A percentile compares a stretch with the other conserved stretches of the same genome.
phyloP scores from a whole-genome alignment of 129 eudicot species.

The Calendula officinalis region DNA sequence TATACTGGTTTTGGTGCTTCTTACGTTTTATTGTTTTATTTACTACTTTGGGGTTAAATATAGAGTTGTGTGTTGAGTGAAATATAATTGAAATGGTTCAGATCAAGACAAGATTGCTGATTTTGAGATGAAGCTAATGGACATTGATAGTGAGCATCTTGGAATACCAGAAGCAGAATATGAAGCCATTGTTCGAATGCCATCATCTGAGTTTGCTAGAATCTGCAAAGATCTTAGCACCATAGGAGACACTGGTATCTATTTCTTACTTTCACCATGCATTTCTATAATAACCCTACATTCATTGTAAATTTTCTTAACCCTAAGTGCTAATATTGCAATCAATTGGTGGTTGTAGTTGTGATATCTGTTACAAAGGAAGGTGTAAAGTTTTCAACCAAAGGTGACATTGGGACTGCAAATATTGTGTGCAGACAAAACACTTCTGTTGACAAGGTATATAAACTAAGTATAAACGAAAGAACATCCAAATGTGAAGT shows the following conservation, averaged over 20 bases:
- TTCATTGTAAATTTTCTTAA: background rate
- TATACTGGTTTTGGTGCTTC: background rate
- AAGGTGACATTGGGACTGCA: constrained; percentile 70
- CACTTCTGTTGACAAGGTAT: constrained; percentile 55
- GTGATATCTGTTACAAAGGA: constrained; percentile 60
- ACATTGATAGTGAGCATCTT: constrained; percentile 75
- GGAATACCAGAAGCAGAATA: constrained; percentile 75
- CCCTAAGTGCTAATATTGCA: constrained; percentile 5
- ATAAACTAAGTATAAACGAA: background rate
- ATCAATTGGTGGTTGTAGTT: constrained; percentile 36
- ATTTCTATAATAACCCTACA: background rate
- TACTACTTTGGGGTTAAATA: background rate
- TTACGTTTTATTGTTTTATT: background rate
- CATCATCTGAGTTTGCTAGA: constrained; percentile 62
- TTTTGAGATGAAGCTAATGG: constrained; percentile 86
- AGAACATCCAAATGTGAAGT: too few relatives aligned
- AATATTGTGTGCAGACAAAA: constrained; percentile 58
- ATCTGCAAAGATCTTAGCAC: constrained; percentile 65
- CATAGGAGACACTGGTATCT: constrained; percentile 66
- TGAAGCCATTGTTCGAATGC: constrained; percentile 72
- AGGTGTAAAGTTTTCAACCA: constrained; percentile 60
- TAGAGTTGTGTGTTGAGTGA: constrained; percentile 10
- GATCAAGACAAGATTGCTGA: constrained; percentile 79
- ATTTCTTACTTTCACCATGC: constrained; percentile 4
- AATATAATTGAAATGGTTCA: constrained; percentile 32